phyloP scores from a whole-genome alignment of 495 filamentous ascomycete genomes.

The Daldinia caldariorum region DNA sequence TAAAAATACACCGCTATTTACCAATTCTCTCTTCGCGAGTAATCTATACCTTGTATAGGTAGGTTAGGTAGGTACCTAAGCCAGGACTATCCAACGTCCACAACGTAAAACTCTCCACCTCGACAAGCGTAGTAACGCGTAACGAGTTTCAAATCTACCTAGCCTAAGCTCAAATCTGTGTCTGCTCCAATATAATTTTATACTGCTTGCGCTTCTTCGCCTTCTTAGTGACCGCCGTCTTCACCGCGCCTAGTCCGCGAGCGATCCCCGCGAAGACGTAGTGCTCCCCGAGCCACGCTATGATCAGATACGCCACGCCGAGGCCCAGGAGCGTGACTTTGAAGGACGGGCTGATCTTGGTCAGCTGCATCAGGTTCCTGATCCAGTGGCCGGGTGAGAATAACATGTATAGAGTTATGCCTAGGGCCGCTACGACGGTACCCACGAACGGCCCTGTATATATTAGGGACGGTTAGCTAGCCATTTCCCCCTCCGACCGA shows the following conservation, averaged over 20 bases:
- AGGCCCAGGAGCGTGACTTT: slow-evolving; percentile 74
- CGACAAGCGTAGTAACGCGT: not conserved
- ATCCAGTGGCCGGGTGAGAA: slow-evolving; percentile 75
- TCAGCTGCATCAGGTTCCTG: slow-evolving; percentile 82
- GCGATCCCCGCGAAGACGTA: slow-evolving; percentile 75
- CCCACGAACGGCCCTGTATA: slow-evolving; percentile 78
- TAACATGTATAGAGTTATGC: slow-evolving; percentile 79
- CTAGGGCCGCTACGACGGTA: slow-evolving; percentile 73
- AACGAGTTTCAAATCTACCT: not conserved
- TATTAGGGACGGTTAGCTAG: not conserved
- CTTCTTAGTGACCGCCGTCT: slow-evolving; percentile 62
- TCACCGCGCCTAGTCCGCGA: slow-evolving; percentile 69
- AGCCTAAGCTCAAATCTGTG: slow-evolving; percentile 58
- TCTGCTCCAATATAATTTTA: slow-evolving; percentile 79
- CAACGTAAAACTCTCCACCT: not conserved
- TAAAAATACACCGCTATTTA: not conserved
- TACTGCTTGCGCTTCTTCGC: slow-evolving; percentile 86
- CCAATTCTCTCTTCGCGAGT: not conserved
- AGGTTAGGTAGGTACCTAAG: too few relatives aligned
- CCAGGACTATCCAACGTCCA: not conserved
- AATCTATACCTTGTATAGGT: too few relatives aligned
- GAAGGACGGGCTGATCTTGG: slow-evolving; percentile 74
- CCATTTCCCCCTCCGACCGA: not conserved
- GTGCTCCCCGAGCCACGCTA: slow-evolving; percentile 77
- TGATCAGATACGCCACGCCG: slow-evolving; percentile 69